A percentile compares a stretch with the other conserved stretches of the same genome.
Conservation (phyloP, 164 flowering plant genomes). For the Taxillus chinensis region DNA sequence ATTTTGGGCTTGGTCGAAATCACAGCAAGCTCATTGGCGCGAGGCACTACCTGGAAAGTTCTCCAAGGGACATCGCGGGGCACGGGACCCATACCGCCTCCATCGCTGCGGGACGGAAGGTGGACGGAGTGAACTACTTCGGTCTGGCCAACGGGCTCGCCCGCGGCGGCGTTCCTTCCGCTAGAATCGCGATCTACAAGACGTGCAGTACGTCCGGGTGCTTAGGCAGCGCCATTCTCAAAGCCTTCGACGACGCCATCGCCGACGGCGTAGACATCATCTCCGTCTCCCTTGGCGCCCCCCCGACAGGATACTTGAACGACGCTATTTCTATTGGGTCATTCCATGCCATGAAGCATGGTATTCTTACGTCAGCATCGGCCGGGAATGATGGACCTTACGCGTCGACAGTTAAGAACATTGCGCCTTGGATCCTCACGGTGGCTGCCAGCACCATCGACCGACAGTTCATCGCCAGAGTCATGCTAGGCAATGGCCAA, state of each 20-base stretch:
- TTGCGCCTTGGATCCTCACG: conserved; percentile 25
- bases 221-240: conserved; percentile 16
- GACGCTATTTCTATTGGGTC: conserved; percentile 29
- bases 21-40: conserved; percentile 33
- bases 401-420: conserved; percentile 6
- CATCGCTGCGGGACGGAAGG: conserved; percentile 24
- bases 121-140: conserved; percentile 19
- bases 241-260: conserved; percentile 33
- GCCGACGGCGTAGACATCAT: conserved; percentile 35
- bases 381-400: conserved; percentile 27
- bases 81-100: conserved; percentile 33
- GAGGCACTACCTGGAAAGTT: conserved; percentile 13
- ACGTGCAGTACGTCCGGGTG: conserved; percentile 28
- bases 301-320: conserved; percentile 4
- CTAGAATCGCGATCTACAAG: conserved; percentile 32
- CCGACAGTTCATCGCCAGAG: conserved; percentile 14
- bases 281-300: conserved; percentile 22
- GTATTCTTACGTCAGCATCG: conserved; percentile 23
- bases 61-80: conserved; percentile 27
- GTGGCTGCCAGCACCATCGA: conserved; percentile 36
- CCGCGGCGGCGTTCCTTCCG: conserved; percentile 25
- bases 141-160: conserved; percentile 27
- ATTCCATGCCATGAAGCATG: conserved; percentile 31
- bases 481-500: conserved; percentile 28
- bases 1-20: not conserved